These are phyloP conservation scores for Sclerospora graminicola DNA, from an alignment of 352 stramenopile genomes.

Conservation along the genomic window DNA sequence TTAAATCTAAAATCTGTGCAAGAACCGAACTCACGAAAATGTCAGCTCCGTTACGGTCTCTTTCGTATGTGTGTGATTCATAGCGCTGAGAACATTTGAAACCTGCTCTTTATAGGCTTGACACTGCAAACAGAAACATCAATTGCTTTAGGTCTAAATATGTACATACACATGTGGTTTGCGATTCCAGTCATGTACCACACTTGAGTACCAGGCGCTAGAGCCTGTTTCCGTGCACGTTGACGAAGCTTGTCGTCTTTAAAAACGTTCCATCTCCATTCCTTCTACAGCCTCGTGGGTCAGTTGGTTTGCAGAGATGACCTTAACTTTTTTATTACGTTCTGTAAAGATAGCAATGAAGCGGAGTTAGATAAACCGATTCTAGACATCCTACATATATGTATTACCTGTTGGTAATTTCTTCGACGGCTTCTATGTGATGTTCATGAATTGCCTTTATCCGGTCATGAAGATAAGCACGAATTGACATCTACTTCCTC, in stretches of 20 bases:
- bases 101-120: slow-evolving; percentile 83
- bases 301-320: slow-evolving; percentile 71
- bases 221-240: slow-evolving; percentile 82
- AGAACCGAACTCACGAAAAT: slow-evolving; percentile 43
- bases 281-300: slow-evolving; percentile 67
- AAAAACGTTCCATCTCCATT: slow-evolving; percentile 79
- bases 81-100: slow-evolving; percentile 66
- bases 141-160: too few relatives aligned
- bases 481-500: slow-evolving; percentile 87
- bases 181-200: slow-evolving; percentile 31
- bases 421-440: slow-evolving; percentile 75
- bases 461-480: slow-evolving; percentile 79
- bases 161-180: too few relatives aligned
- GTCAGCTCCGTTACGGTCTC: slow-evolving; percentile 83
- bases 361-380: slow-evolving; percentile 1
- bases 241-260: slow-evolving; percentile 81
- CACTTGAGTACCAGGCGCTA: slow-evolving; percentile 80
- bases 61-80: slow-evolving; percentile 84
- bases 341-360: slow-evolving; percentile 43
- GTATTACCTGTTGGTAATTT: slow-evolving; percentile 59
- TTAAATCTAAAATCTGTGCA: not conserved
- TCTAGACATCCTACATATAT: not conserved
- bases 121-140: slow-evolving; percentile 44
- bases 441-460: slow-evolving; percentile 82
- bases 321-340: slow-evolving; percentile 47